Conservation (phyloP, 768 basidiomycete species). For the Inosperma sp. region DNA sequence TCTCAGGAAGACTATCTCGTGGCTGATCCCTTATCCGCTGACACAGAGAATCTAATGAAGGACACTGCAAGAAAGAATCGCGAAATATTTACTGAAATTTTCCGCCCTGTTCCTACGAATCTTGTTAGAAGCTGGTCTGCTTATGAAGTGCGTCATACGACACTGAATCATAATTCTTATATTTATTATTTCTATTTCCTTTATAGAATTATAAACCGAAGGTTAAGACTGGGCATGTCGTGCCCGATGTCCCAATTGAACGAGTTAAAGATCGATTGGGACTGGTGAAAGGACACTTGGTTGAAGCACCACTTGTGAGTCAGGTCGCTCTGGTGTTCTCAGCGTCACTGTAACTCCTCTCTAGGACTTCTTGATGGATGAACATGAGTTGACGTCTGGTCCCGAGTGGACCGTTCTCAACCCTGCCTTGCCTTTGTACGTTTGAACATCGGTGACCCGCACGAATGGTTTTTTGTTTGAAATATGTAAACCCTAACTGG, state of each 20-base stretch:
- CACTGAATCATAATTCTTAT: neutral
- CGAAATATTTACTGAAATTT: conserved; percentile 81
- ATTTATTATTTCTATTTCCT: neutral
- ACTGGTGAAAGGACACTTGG: conserved; percentile 65
- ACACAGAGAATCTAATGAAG: conserved; percentile 55
- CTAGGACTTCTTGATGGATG: conserved; percentile 82
- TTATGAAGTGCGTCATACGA: conserved; percentile 55
- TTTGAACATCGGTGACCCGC: conserved; percentile 36
- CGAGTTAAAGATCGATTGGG: conserved; percentile 74
- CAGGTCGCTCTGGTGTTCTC: conserved; percentile 3
- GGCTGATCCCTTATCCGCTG: conserved; percentile 71
- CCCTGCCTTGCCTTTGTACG: conserved; percentile 76
- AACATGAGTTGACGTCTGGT: conserved; percentile 64
- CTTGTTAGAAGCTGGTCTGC: conserved; percentile 71
- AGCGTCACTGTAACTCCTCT: conserved; percentile 8
- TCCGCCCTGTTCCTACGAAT: conserved; percentile 84
- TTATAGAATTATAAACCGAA: conserved; percentile 70
- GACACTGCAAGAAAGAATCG: conserved; percentile 75
- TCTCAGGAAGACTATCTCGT: conserved; percentile 58
- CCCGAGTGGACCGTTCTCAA: conserved; percentile 71
- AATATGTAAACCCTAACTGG: conserved; percentile 1
- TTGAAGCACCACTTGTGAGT: conserved; percentile 69
- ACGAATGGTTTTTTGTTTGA: neutral
- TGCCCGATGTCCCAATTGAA: conserved; percentile 56
- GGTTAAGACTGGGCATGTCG: conserved; percentile 77